Evolutionary conservation across 768 basidiomycete species (phyloP).

Genomic region (Cystofilobasidium ferigula): DNA sequence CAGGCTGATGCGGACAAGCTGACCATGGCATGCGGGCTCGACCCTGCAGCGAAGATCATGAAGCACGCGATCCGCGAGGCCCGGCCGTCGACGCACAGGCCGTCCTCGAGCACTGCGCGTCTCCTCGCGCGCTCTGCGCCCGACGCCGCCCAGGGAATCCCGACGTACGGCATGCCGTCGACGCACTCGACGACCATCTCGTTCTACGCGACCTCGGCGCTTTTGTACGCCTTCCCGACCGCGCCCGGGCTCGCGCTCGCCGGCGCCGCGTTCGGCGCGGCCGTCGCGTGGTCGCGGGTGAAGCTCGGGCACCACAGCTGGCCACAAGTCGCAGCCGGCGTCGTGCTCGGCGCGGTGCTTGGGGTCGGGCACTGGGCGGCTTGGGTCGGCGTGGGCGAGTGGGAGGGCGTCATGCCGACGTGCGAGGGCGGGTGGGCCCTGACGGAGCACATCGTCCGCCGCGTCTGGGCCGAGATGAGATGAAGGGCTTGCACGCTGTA

Average conservation of each 20-base stretch:
- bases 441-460: background rate
- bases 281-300: conserved; percentile 11
- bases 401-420: background rate
- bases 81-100: conserved; percentile 35
- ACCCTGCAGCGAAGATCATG: conserved; percentile 38
- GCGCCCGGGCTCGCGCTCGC: conserved; percentile 17
- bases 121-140: background rate
- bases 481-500: no score
- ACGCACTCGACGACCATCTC: conserved; percentile 42
- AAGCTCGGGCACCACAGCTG: conserved; percentile 13
- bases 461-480: background rate
- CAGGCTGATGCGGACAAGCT: background rate
- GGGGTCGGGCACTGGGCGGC: conserved; percentile 1
- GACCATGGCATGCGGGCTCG: no score
- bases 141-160: conserved; percentile 28
- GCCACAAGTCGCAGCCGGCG: conserved; percentile 13
- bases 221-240: conserved; percentile 29
- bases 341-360: background rate
- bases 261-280: background rate
- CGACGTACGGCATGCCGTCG: conserved; percentile 44
- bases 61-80: conserved; percentile 38
- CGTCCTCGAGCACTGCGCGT: background rate
- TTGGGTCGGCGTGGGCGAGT: conserved; percentile 1
- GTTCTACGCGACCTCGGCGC: conserved; percentile 39
- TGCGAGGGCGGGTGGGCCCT: background rate